Evolutionary conservation across 2,329 filamentous ascomycete species (phyloP).

Genomic region (Ceratocystis diversiconidia): DNA sequence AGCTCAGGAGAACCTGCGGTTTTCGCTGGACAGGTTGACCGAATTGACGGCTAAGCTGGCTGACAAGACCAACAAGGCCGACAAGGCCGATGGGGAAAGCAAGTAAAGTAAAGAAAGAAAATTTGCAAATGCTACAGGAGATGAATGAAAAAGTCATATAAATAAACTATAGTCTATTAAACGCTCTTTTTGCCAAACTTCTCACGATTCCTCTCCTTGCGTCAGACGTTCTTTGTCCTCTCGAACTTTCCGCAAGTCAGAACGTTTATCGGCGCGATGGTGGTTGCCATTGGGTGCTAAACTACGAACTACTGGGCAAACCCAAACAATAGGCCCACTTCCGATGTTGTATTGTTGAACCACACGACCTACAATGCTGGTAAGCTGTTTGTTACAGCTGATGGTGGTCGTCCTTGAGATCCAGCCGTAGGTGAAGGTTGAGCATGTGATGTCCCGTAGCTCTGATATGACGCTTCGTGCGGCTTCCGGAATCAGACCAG

Average conservation of each 20-base stretch:
- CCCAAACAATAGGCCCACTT: conserved; percentile 2
- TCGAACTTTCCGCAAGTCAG: not conserved
- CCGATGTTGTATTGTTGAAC: conserved; percentile 3
- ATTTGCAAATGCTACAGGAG: no score
- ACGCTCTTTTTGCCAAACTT: not conserved
- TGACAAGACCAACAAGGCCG: not conserved
- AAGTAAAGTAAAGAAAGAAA: no score
- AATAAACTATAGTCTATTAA: not conserved
- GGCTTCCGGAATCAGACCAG: not conserved
- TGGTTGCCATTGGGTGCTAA: conserved; percentile 4
- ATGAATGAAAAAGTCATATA: not conserved
- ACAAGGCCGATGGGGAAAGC: not conserved
- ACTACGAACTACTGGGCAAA: conserved; percentile 8
- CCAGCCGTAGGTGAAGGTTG: conserved; percentile 9
- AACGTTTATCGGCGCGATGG: not conserved
- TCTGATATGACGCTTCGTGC: not conserved
- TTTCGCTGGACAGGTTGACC: not conserved
- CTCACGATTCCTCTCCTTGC: not conserved
- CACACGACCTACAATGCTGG: conserved; percentile 2
- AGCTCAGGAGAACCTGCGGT: conserved; percentile 4
- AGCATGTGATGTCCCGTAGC: conserved; percentile 2
- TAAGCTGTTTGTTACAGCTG: conserved; percentile 8
- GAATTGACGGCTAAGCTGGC: not conserved
- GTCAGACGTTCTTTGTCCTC: not conserved
- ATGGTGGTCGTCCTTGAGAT: not conserved